Base-by-base conservation (phyloP, 371 early-diverging fungal species). In the Rhizopus stolonifer region DNA sequence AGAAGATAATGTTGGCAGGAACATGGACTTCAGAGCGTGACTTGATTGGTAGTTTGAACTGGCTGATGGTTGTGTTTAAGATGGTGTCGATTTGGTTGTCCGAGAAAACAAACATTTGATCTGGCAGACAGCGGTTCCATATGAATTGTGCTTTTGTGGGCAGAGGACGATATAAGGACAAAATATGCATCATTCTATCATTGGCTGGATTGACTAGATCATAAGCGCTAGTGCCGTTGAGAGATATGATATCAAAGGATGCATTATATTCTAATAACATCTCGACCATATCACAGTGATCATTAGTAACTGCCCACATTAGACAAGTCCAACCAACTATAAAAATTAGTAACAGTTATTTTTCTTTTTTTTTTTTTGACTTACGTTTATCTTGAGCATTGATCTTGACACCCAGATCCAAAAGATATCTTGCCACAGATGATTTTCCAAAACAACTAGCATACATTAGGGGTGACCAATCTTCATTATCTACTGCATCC, bases 91-190 rank as follows among this genome's bases (percentile, higher is more conserved):
- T 64, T 9, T 87, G 78, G 15, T 73, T 68, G 49, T 79, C 79
- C 22, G 87, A 83, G 70, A 95, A 91, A 6, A 94, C 96, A 74
- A 92, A 88, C 94, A 94, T 93, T 69, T 92, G 94, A 67, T 92
- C 87, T 3, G 85, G 86, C 33, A 80, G 71, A 65, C 92, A 89
- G 32, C 67, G 73, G 39, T 86, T 84, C 89, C 88, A 93, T n/a
- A 80, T 67, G 70, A 92, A 92, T 42, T 81, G 36, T n/a, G 21
- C 21, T 42, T 42, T 42, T 5, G 2, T 23, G 45, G 36, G 36
- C 46, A 18, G 58, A 15, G 36, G 11, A n/a, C 11, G 36, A 5
- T n/a, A n/a, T 4, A 15, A 36, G 36, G 4, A 2, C 25, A 84
- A 64, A 24, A 83, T 72, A 23, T 72, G 64, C 0, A 71, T 66